Evolutionary conservation across 768 basidiomycete species (phyloP).

Genomic region (Hygrophorus russula): DNA sequence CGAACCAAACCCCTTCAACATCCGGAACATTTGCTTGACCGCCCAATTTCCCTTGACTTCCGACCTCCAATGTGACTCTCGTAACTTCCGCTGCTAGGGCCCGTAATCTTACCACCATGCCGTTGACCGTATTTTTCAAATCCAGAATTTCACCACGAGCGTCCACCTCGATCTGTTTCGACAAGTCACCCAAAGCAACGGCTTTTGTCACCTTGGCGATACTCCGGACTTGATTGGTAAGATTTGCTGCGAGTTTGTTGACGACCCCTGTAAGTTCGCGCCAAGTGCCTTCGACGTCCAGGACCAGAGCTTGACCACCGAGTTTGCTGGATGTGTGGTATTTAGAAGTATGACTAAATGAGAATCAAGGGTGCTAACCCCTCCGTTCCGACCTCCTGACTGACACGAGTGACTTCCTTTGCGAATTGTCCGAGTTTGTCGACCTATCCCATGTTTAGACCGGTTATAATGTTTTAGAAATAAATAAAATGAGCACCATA

Average conservation of each 20-base stretch:
- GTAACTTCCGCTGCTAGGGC: slow-evolving; percentile 76
- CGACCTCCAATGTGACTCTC: slow-evolving; percentile 76
- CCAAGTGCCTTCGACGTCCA: slow-evolving; percentile 90
- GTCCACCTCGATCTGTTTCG: slow-evolving; percentile 87
- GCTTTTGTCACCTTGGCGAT: slow-evolving; percentile 92
- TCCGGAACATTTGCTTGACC: slow-evolving; percentile 83
- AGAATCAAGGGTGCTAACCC: slow-evolving; percentile 26
- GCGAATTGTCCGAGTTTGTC: slow-evolving; percentile 77
- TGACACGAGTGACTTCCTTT: slow-evolving; percentile 80
- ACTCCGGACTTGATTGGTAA: slow-evolving; percentile 78
- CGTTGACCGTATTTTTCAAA: slow-evolving; percentile 56
- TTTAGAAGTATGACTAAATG: slow-evolving; percentile 21
- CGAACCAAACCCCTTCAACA: slow-evolving; percentile 87
- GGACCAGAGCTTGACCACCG: slow-evolving; percentile 76
- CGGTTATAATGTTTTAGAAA: neutral
- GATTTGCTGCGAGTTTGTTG: slow-evolving; percentile 70
- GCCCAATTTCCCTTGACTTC: slow-evolving; percentile 80
- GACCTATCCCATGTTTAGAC: slow-evolving; percentile 12
- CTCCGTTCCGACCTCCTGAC: slow-evolving; percentile 78
- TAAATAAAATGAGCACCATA: slow-evolving; percentile 27
- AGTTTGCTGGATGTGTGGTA: slow-evolving; percentile 54
- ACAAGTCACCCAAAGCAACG: slow-evolving; percentile 82
- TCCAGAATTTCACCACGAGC: slow-evolving; percentile 84
- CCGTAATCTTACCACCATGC: slow-evolving; percentile 46
- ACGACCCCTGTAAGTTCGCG: slow-evolving; percentile 73